Evolutionary conservation across 495 filamentous ascomycete genomes (phyloP), one percentile per base, ranked within the genome.

Genomic region (Thermothielavioides terrestris): DNA sequence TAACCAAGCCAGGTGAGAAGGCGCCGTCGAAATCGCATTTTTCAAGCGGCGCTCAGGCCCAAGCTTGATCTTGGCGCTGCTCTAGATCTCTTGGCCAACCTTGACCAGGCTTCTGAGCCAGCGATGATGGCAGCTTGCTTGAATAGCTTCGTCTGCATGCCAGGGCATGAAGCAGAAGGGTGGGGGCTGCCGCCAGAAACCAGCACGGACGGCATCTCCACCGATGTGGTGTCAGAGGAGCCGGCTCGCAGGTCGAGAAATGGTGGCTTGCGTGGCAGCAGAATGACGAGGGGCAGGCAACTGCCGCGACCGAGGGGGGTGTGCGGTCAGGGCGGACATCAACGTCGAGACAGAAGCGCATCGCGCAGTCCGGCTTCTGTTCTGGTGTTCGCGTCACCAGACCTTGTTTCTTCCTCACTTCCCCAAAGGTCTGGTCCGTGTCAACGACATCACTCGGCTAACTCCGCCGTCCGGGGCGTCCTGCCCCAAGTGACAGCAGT

Each of bases 1-100:
- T 53, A 31, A 52, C 52, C 52, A 55, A 61, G 55, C 49, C 32
- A 48, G 36, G 44, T 52, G 47, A 23, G 49, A 44, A 50, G 53
- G 22, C 42, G 42, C n/a, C 38, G 15, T 20, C 18, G 15, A 3
- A n/a, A 30, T 42, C 43, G 30, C 38, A 28, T 38, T 23, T 7
- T 40, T 42, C 46, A 36, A 42, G 50, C 42, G 42, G 21, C 42
- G 50, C 50, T 52, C 35, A 21, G 42, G 20, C 42, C 42, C 23
- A n/a, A 8, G 27, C 50, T 40, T 37, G 37, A 31, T n/a, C 10
- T 43, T n/a, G n/a, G n/a, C n/a, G n/a, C n/a, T n/a, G n/a, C n/a
- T n/a, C 34, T 23, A 52, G 34, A 44, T 50, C 31, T 36, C 38
- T n/a, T 30, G 27, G 31, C 1, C 20, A 44, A 50, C 36, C 26